phyloP scores from a whole-genome alignment of 345 rosid genomes.

The Gossypium sturtianum region DNA sequence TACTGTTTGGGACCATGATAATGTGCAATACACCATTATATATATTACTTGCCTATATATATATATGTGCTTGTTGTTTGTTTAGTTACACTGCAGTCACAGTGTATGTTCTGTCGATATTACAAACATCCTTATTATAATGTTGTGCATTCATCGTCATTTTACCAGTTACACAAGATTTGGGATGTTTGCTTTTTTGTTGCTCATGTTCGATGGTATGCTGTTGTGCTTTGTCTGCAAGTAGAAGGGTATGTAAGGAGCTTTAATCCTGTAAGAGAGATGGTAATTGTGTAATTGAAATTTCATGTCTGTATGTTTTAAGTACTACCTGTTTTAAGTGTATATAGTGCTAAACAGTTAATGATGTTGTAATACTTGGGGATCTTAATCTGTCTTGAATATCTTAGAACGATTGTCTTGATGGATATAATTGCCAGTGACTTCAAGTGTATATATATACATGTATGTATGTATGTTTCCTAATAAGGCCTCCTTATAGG shows the following conservation, averaged over 20 bases:
- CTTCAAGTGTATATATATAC: neutral
- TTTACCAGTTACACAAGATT: neutral
- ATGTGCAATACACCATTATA: neutral
- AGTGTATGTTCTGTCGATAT: neutral
- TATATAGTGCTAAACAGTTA: neutral
- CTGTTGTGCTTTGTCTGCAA: neutral
- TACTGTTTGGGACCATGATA: constrained; percentile 83
- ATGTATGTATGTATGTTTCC: neutral
- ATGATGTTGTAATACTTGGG: neutral
- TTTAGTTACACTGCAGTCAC: neutral
- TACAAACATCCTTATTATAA: constrained; percentile 13
- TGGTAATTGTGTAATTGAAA: neutral
- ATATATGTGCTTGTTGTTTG: neutral
- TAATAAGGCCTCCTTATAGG: neutral
- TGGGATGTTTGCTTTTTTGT: constrained; percentile 3
- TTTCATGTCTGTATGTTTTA: neutral
- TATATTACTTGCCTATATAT: neutral
- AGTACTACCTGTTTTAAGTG: neutral
- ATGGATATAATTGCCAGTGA: neutral
- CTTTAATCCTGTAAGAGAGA: neutral
- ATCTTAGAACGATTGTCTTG: neutral
- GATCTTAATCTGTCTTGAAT: neutral
- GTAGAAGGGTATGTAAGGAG: neutral
- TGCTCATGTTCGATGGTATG: neutral
- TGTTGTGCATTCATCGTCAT: constrained; percentile 7